Conservation (phyloP, 1,284 basidiomycete genomes). For the Taiwanofungus camphoratus region DNA sequence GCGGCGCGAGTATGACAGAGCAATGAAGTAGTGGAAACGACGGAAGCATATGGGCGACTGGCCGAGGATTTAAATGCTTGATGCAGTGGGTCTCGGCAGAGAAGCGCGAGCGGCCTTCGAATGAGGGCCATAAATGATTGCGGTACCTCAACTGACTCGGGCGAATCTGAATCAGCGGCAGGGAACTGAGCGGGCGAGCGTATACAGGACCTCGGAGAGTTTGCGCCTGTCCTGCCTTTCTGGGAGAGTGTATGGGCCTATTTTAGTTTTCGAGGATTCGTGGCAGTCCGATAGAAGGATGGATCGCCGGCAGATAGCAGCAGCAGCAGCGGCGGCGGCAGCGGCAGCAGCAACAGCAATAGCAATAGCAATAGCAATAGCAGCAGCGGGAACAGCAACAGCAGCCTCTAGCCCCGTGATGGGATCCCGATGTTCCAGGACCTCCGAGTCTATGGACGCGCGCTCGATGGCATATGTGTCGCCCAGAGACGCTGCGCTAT, state of each 20-base stretch:
- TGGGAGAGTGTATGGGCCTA: conserved; percentile 1
- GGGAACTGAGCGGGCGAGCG: conserved; percentile 8
- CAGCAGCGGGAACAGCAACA: conserved; percentile 1
- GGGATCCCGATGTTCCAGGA: too few relatives aligned
- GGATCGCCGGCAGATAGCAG: conserved; percentile 7
- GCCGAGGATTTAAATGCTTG: conserved; percentile 9
- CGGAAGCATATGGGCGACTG: conserved; percentile 3
- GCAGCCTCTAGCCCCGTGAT: too few relatives aligned
- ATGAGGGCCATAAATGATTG: conserved; percentile 16
- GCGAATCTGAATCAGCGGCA: conserved; percentile 5
- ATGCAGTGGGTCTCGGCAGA: conserved; percentile 19
- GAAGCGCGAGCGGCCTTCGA: conserved; percentile 12
- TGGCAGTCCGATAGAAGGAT: conserved; percentile 2
- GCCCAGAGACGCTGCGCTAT: too few relatives aligned
- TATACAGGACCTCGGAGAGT: conserved; percentile 11
- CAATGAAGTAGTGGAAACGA: conserved; percentile 15
- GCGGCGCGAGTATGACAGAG: conserved; percentile 10
- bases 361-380: too few relatives aligned
- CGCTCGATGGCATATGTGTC: too few relatives aligned
- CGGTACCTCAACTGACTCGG: conserved; percentile 15
- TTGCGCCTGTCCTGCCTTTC: conserved; percentile 4
- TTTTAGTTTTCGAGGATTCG: conserved; percentile 2
- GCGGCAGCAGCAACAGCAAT: not conserved
- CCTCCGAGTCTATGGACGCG: too few relatives aligned
- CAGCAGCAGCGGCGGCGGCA: not conserved